These are phyloP conservation scores for Leccinum longicurvipes DNA, from an alignment of 768 basidiomycete species.

Conservation along the genomic window DNA sequence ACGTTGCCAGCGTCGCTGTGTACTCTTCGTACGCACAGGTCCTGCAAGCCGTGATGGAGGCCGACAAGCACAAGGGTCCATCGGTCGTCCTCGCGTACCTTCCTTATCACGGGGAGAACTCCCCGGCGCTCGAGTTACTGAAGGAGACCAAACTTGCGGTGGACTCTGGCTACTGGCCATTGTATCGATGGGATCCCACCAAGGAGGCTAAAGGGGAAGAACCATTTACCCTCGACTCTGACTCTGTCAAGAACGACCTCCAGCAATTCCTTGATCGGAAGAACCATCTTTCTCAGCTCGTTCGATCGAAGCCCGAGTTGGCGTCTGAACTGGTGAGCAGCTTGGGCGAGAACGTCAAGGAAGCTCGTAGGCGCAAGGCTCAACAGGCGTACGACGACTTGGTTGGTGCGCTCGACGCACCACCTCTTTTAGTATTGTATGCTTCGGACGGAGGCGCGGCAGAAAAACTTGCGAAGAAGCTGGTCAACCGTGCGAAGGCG, in stretches of 20 bases:
- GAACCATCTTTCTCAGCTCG: slow-evolving; percentile 94
- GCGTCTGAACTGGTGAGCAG: slow-evolving; percentile 81
- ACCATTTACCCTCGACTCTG: slow-evolving; percentile 90
- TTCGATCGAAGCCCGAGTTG: slow-evolving; percentile 74
- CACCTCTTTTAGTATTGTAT: slow-evolving; percentile 85
- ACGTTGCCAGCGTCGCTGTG: slow-evolving; percentile 91
- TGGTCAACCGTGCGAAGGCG: slow-evolving; percentile 77
- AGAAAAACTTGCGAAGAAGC: slow-evolving; percentile 93
- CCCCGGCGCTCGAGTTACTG: slow-evolving; percentile 82
- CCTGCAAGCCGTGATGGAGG: slow-evolving; percentile 86
- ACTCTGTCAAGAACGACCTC: slow-evolving; percentile 90
- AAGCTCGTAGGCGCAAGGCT: slow-evolving; percentile 78
- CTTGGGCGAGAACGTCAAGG: slow-evolving; percentile 79
- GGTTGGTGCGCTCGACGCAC: slow-evolving; percentile 80
- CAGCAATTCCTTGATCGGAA: slow-evolving; percentile 92
- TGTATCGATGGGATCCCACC: slow-evolving; percentile 96
- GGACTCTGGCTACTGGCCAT: slow-evolving; percentile 95
- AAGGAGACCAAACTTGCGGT: slow-evolving; percentile 98
- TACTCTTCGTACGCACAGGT: slow-evolving; percentile 96
- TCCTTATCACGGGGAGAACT: slow-evolving; percentile 76
- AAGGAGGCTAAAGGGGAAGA: slow-evolving; percentile 74
- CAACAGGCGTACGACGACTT: slow-evolving; percentile 82
- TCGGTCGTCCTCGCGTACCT: slow-evolving; percentile 92
- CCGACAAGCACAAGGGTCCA: slow-evolving; percentile 86
- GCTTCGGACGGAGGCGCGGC: slow-evolving; percentile 93